Evolutionary conservation across 1,284 basidiomycete genomes (phyloP).

Genomic region (Ganoderma multipileum): DNA sequence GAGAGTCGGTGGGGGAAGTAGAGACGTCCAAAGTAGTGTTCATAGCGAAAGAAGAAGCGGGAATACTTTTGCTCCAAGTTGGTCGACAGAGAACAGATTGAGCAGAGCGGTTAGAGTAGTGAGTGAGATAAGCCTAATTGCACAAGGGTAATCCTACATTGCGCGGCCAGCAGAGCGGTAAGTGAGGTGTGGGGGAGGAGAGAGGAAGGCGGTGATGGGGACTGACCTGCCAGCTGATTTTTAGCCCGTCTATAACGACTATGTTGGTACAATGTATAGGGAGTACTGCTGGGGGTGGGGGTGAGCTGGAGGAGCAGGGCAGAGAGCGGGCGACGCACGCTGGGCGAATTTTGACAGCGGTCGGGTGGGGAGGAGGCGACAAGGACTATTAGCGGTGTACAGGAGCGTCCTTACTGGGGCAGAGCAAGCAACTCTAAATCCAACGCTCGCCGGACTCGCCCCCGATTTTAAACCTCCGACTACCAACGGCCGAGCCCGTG

Average conservation of each 20-base stretch:
- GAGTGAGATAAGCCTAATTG: constrained; percentile 62
- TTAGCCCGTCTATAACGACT: constrained; percentile 80
- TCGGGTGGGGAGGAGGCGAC: constrained; percentile 46
- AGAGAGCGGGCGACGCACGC: constrained; percentile 36
- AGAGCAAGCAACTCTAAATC: constrained; percentile 50
- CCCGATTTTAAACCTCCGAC: constrained; percentile 50
- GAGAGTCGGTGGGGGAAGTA: constrained; percentile 75
- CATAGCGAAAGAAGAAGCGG: constrained; percentile 62
- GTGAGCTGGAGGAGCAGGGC: constrained; percentile 32
- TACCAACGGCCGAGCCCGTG: constrained; percentile 31
- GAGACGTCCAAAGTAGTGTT: constrained; percentile 70
- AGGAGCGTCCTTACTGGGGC: constrained; percentile 36
- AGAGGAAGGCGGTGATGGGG: constrained; percentile 25
- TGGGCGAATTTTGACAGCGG: constrained; percentile 40
- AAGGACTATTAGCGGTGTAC: constrained; percentile 46
- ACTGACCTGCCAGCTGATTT: constrained; percentile 72
- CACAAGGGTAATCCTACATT: constrained; percentile 66
- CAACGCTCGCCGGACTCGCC: constrained; percentile 53
- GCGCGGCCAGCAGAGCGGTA: constrained; percentile 24
- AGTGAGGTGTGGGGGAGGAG: constrained; percentile 32
- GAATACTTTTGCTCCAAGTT: constrained; percentile 60
- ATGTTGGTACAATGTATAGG: constrained; percentile 72
- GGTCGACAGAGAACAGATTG: constrained; percentile 61
- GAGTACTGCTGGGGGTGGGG: constrained; percentile 42
- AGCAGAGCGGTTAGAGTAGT: constrained; percentile 61